phyloP scores from a whole-genome alignment of 2,329 filamentous ascomycete species.

The Pseudophaeomoniella oleicola region DNA sequence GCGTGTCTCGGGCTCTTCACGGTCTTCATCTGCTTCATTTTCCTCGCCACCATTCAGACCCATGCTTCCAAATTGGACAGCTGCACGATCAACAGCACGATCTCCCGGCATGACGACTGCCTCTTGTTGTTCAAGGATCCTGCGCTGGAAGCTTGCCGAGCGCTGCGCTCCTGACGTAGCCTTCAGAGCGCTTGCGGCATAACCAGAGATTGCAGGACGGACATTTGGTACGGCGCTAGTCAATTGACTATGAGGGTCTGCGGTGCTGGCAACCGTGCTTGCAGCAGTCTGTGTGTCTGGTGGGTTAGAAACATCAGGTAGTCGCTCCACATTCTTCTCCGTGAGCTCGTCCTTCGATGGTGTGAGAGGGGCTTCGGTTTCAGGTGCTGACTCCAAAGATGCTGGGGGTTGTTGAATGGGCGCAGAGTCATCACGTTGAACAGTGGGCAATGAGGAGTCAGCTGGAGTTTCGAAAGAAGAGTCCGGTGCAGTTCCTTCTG shows the following conservation, averaged over 20 bases:
- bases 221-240: slow-evolving; percentile 40
- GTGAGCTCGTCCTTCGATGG: slow-evolving; percentile 74
- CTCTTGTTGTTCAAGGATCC: slow-evolving; percentile 87
- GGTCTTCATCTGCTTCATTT: slow-evolving; percentile 75
- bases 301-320: slow-evolving; percentile 67
- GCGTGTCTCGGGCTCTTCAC: slow-evolving; percentile 89
- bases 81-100: slow-evolving; percentile 80
- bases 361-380: slow-evolving; percentile 25
- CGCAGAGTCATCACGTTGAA: slow-evolving; percentile 17
- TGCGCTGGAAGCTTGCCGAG: slow-evolving; percentile 67
- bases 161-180: slow-evolving; percentile 51
- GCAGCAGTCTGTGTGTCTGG: slow-evolving; percentile 68
- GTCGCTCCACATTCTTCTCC: slow-evolving; percentile 79
- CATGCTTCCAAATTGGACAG: slow-evolving; percentile 93
- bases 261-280: slow-evolving; percentile 77
- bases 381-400: slow-evolving; percentile 10
- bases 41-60: slow-evolving; percentile 71
- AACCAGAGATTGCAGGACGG: slow-evolving; percentile 55
- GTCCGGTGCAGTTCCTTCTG: slow-evolving; percentile 5
- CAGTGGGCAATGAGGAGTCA: background rate
- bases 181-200: slow-evolving; percentile 68
- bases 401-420: slow-evolving; percentile 12
- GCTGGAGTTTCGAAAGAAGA: slow-evolving; percentile 22
- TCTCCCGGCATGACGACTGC: slow-evolving; percentile 97
- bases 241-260: slow-evolving; percentile 52